Base-by-base conservation (phyloP, 2,329 filamentous ascomycete genomes). In the Sordariomycetes sp. region DNA sequence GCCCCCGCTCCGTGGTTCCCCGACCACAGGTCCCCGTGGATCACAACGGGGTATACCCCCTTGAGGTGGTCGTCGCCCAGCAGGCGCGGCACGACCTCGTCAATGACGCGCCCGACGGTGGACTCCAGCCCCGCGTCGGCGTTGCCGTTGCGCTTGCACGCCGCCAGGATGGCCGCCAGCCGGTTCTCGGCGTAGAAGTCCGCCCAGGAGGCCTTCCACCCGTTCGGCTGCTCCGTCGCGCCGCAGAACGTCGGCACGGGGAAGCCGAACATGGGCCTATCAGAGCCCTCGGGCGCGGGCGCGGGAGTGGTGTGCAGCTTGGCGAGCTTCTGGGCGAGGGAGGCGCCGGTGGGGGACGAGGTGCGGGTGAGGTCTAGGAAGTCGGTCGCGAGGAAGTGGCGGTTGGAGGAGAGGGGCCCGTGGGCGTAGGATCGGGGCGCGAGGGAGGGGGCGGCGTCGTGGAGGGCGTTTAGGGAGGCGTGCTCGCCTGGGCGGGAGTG, bases 21-120 rank as follows among this genome's bases (percentile, higher is more conserved):
- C 62, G 85, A 88, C 93, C 93, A 97, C n/a, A 97, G 71, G 72
- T 97, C 92, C 1, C 93, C 93, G 67, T 97, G 93, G 0, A 96
- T 77, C 6, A 96, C 81, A 0, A 94, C 91, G 0, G 92, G 90
- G n/a, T 69, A 75, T 28, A 94, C 78, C 0, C 78, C 80, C 54
- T 81, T 74, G 12, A 95, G 70, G 66, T 85, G 82, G 0, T 73
- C 77, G 57, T 89, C 84, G 0, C 86, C 83, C 14, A 97, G 74
- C n/a, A 97, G 72, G 1, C 86, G 74, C 1, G 90, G 90, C 1
- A 96, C 89, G 0, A 96, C 87, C 8, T 71, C 71, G 0, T 68
- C 65, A 0, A 82, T 86, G 0, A 85, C 86, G 52, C 70, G 71
- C 64, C 92, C 86, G 0, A 96, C 84, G 0, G 88, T 73, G 0